Percentiles rank a stretch among this genome's conserved stretches.
Evolutionary conservation across 805 yeast species (phyloP).

Genomic region (Ogataea pilisensis): DNA sequence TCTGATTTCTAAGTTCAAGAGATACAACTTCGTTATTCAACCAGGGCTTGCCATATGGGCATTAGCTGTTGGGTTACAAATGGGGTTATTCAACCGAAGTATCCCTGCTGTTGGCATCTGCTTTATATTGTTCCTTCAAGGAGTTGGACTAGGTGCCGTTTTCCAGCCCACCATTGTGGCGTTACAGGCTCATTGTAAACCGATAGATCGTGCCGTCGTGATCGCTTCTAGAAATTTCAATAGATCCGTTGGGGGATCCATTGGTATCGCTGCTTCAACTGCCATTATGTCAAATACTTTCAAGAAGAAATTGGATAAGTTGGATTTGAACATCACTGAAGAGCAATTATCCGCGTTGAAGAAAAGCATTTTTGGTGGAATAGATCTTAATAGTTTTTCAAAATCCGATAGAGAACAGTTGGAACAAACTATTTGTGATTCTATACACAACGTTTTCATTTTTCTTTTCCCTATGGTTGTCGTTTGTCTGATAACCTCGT

Average conservation of each 20-base stretch:
- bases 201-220: conserved; percentile 54
- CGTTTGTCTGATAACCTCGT: conserved; percentile 29
- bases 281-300: conserved; percentile 28
- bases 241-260: conserved; percentile 59
- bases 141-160: conserved; percentile 44
- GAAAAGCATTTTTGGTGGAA: conserved; percentile 29
- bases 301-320: conserved; percentile 9
- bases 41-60: conserved; percentile 42
- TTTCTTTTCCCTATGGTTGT: conserved; percentile 34
- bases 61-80: conserved; percentile 36
- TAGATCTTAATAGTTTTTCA: conserved; percentile 23
- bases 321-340: conserved; percentile 8
- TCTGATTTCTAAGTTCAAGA: conserved; percentile 39
- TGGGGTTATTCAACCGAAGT: conserved; percentile 30
- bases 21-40: conserved; percentile 38
- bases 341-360: conserved; percentile 19
- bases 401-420: conserved; percentile 18
- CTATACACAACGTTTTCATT: conserved; percentile 32
- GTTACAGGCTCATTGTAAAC: conserved; percentile 46
- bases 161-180: conserved; percentile 58
- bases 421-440: conserved; percentile 26
- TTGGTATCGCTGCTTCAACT: conserved; percentile 47
- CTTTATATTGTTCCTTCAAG: conserved; percentile 34
- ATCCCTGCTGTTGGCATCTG: conserved; percentile 33
- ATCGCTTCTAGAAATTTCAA: conserved; percentile 53